Evolutionary conservation across 2,329 filamentous ascomycete species (phyloP), one percentile per base, ranked within the genome.

Genomic region (Colletotrichum graminicola): DNA sequence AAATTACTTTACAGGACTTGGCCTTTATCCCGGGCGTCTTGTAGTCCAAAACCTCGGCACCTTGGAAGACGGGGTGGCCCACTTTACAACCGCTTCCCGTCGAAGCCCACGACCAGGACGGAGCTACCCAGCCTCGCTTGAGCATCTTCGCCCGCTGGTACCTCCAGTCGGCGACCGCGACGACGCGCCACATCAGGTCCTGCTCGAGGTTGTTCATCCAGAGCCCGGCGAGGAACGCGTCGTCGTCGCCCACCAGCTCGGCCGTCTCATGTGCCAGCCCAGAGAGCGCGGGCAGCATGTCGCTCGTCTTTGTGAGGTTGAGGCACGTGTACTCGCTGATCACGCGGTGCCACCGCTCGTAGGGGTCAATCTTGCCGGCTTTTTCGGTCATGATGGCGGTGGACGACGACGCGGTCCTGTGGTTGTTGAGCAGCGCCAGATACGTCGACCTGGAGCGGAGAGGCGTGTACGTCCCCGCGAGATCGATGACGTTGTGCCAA

Each of bases 81-180:
- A 68, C 66, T 18, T 68, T 52, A 41, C 59, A 68, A 5, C 59
- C 66, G 23, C 59, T 64, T 18, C 59, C 59, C 2, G 51, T 57
- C 49, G 66, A 63, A 14, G 66, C 66, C 59, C 59, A 68, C 34
- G 60, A 68, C 66, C 66, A 68, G 23, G 66, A 57, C 7, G 66
- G 66, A 5, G 66, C 60, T 5, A 56, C 8, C 66, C 66, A 68
- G 14, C 32, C 39, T 8, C 51, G 49, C 11, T 14, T 2, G 3
- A 64, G 43, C 0, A 64, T 64, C 0, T 14, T 45, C 16, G 26
- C 5, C 8, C 62, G 62, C 26, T 41, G 54, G 21, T 51, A 1
- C n/a, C 8, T 29, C 51, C 51, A 68, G 0, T 57, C 61, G 0
- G 66, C 66, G 26, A 68, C 60, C 12, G 51, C 21, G 0, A 49